These are phyloP conservation scores for Phaeosphaeriaceae sp. DNA, from an alignment of 2,329 filamentous ascomycete genomes.

Conservation along the genomic window DNA sequence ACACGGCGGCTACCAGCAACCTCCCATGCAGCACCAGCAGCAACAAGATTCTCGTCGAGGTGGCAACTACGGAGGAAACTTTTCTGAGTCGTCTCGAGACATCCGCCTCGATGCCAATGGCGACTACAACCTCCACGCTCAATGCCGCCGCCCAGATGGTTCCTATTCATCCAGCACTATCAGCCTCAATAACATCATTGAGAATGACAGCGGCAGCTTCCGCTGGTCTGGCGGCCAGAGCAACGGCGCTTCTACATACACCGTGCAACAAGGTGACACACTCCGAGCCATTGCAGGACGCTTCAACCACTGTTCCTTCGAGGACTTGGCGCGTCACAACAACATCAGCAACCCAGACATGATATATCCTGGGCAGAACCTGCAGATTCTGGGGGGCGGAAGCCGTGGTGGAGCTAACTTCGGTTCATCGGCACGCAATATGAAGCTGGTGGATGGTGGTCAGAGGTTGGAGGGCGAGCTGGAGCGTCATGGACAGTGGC, in stretches of 20 bases:
- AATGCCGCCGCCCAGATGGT: slow-evolving; percentile 31
- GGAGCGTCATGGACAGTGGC: slow-evolving; percentile 23
- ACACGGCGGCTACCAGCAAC: slow-evolving; percentile 5
- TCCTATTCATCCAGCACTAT: slow-evolving; percentile 31
- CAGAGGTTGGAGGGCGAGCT: slow-evolving; percentile 33
- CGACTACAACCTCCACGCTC: slow-evolving; percentile 35
- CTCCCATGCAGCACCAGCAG: slow-evolving; percentile 3
- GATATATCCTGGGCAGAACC: slow-evolving; percentile 36
- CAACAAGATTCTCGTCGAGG: slow-evolving; percentile 12
- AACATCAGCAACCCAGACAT: slow-evolving; percentile 34
- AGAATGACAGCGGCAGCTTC: slow-evolving; percentile 34
- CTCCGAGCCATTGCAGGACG: slow-evolving; percentile 33
- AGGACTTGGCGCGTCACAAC: slow-evolving; percentile 34
- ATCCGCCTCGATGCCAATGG: slow-evolving; percentile 35
- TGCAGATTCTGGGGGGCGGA: slow-evolving; percentile 29
- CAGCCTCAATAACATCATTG: slow-evolving; percentile 27
- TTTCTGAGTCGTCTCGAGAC: slow-evolving; percentile 30
- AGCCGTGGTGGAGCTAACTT: slow-evolving; percentile 30
- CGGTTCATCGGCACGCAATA: slow-evolving; percentile 28
- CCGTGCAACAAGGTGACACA: slow-evolving; percentile 36
- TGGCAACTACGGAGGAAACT: slow-evolving; percentile 31
- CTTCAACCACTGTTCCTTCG: slow-evolving; percentile 32
- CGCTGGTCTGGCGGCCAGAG: slow-evolving; percentile 28
- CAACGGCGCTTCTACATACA: slow-evolving; percentile 22
- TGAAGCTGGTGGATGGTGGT: slow-evolving; percentile 27